Evolutionary conservation across 257 asterid genomes (phyloP).

Genomic region (Ocimum tenuiflorum): DNA sequence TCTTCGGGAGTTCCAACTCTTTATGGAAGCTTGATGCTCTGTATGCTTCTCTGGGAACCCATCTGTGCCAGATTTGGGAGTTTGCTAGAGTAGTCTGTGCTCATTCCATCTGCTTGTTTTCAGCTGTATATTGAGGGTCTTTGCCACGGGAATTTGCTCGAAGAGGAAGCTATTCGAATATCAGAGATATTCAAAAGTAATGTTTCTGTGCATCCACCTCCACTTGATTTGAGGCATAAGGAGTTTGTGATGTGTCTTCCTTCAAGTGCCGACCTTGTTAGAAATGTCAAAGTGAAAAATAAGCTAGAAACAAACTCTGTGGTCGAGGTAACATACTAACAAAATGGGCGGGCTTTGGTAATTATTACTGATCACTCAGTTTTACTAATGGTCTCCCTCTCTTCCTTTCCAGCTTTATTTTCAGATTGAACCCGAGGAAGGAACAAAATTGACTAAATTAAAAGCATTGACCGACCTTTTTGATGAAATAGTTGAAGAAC

Average conservation of each 20-base stretch:
- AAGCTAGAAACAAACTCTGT: conserved; percentile 84
- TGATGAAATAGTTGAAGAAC: conserved; percentile 90
- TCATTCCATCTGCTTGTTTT: conserved; percentile 20
- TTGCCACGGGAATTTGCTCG: conserved; percentile 93
- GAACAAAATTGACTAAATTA: conserved; percentile 39
- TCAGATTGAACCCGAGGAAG: conserved; percentile 92
- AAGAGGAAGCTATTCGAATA: conserved; percentile 71
- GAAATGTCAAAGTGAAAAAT: conserved; percentile 80
- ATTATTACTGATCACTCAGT: background rate
- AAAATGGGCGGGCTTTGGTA: conserved; percentile 1
- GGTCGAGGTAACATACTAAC: conserved; percentile 61
- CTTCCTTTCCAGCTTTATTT: conserved; percentile 56
- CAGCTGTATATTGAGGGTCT: conserved; percentile 90
- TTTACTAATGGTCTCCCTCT: background rate
- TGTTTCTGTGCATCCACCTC: conserved; percentile 60
- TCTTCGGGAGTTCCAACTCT: too few species aligned
- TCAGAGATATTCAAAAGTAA: conserved; percentile 57
- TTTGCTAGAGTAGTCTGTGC: background rate
- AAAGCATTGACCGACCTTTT: conserved; percentile 77
- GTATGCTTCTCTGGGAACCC: too few species aligned
- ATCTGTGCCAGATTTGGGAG: background rate
- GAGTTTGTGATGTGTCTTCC: conserved; percentile 80
- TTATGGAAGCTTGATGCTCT: too few species aligned
- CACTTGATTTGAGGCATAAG: conserved; percentile 66
- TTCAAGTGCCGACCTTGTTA: conserved; percentile 57